Evolutionary conservation across 2,329 filamentous ascomycete species (phyloP).

Genomic region (Lasiodiplodia hormozganensis): DNA sequence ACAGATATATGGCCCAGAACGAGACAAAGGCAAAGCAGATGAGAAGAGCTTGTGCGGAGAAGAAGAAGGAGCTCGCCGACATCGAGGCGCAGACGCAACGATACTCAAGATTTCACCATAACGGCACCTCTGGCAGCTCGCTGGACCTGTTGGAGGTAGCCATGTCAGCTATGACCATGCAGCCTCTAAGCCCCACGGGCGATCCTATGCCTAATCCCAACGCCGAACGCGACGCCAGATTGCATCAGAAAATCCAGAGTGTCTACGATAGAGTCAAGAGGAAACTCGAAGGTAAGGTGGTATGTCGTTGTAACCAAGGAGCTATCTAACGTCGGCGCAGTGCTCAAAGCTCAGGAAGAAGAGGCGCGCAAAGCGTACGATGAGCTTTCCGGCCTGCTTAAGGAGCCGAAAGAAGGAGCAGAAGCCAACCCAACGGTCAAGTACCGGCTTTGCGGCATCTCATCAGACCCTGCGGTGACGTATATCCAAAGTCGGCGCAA

Average conservation of each 20-base stretch:
- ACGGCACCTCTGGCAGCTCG: constrained; percentile 43
- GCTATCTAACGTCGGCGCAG: background rate
- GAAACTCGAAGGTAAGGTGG: constrained; percentile 32
- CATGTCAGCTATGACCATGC: constrained; percentile 43
- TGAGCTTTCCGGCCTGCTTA: constrained; percentile 26
- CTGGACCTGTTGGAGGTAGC: constrained; percentile 48
- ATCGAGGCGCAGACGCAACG: constrained; percentile 37
- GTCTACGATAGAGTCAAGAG: constrained; percentile 42
- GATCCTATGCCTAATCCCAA: constrained; percentile 31
- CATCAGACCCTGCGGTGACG: constrained; percentile 21
- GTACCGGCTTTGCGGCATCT: constrained; percentile 28
- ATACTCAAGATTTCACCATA: constrained; percentile 27
- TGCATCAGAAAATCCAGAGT: constrained; percentile 39
- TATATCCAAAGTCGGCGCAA: constrained; percentile 14
- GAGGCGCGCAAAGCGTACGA: constrained; percentile 14
- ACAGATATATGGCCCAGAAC: constrained; percentile 59
- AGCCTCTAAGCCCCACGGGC: background rate
- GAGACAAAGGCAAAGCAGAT: constrained; percentile 23
- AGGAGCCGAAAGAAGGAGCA: background rate
- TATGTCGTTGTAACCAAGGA: background rate
- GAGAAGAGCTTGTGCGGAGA: constrained; percentile 38
- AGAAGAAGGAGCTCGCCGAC: constrained; percentile 50
- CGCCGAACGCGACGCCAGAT: constrained; percentile 32
- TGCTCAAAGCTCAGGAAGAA: constrained; percentile 15
- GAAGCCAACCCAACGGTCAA: constrained; percentile 5